Conservation (phyloP, 2,329 filamentous ascomycete species). For the Chaetomiaceae sp. region DNA sequence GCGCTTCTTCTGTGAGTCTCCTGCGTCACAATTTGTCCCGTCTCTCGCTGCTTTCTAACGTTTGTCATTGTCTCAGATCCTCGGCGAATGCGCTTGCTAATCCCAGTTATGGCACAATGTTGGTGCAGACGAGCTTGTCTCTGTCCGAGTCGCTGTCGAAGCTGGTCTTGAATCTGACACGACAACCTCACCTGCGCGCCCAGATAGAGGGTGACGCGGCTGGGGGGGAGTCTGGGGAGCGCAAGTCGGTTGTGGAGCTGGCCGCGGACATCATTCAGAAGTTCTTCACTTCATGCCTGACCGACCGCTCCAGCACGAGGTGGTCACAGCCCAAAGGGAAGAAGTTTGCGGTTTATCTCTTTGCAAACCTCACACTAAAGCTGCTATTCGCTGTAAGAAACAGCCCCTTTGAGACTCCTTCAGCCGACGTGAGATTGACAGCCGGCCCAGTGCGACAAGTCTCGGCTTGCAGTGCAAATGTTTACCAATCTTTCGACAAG, state of each 20-base stretch:
- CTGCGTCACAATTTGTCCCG: constrained; percentile 1
- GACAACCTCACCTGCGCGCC: constrained; percentile 68
- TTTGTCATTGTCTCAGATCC: constrained; percentile 48
- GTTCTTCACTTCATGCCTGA: constrained; percentile 84
- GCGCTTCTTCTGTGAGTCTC: constrained; percentile 63
- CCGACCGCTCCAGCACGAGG: constrained; percentile 65
- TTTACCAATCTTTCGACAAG: constrained; percentile 82
- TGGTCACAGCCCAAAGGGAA: constrained; percentile 72
- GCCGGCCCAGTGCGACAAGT: constrained; percentile 61
- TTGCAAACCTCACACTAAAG: constrained; percentile 85
- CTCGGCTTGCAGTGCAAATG: constrained; percentile 77
- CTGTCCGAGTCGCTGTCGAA: constrained; percentile 74
- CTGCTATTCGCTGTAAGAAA: constrained; percentile 69
- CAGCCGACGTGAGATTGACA: background rate
- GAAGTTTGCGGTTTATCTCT: constrained; percentile 81
- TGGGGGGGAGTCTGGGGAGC: constrained; percentile 55
- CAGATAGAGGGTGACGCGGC: constrained; percentile 47
- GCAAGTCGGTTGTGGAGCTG: constrained; percentile 75
- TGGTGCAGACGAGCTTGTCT: constrained; percentile 77
- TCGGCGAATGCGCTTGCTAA: constrained; percentile 78
- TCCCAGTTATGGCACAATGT: constrained; percentile 69
- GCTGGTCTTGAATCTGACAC: constrained; percentile 78
- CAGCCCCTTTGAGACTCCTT: background rate
- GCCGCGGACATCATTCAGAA: constrained; percentile 86
- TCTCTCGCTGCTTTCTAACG: background rate